Conservation (phyloP, 495 filamentous ascomycete species). For the Penicillium coffeae region DNA sequence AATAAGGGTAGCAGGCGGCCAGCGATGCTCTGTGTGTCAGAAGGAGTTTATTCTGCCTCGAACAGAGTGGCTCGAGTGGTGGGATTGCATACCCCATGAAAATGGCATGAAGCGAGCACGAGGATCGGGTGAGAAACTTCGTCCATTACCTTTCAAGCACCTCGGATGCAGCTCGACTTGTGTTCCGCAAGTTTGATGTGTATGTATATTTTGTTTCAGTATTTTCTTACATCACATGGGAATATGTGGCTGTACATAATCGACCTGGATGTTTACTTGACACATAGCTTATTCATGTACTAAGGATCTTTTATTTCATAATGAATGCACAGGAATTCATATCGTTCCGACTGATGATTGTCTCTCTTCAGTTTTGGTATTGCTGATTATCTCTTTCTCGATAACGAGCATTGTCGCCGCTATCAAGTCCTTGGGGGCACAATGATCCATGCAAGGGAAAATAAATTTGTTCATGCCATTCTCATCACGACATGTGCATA, state of each 20-base stretch:
- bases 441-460: no score
- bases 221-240: neutral
- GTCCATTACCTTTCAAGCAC: slow-evolving; percentile 59
- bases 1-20: slow-evolving; percentile 47
- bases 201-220: neutral
- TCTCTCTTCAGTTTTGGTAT: neutral
- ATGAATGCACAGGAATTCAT: no score
- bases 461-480: no score
- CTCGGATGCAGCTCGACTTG: slow-evolving; percentile 66
- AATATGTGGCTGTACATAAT: no score
- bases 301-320: no score
- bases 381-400: no score
- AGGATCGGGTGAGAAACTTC: slow-evolving; percentile 29
- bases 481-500: no score
- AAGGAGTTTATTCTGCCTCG: slow-evolving; percentile 54
- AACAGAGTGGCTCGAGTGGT: slow-evolving; percentile 74
- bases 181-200: slow-evolving; percentile 29
- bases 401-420: no score
- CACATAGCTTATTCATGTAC: no score
- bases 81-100: slow-evolving; percentile 48
- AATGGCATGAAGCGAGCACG: slow-evolving; percentile 42
- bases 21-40: slow-evolving; percentile 58
- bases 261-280: no score
- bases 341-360: no score
- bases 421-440: no score